A percentile compares a stretch with the other conserved stretches of the same genome.
phyloP scores from a whole-genome alignment of 768 basidiomycete genomes.

The Mycena pura region DNA sequence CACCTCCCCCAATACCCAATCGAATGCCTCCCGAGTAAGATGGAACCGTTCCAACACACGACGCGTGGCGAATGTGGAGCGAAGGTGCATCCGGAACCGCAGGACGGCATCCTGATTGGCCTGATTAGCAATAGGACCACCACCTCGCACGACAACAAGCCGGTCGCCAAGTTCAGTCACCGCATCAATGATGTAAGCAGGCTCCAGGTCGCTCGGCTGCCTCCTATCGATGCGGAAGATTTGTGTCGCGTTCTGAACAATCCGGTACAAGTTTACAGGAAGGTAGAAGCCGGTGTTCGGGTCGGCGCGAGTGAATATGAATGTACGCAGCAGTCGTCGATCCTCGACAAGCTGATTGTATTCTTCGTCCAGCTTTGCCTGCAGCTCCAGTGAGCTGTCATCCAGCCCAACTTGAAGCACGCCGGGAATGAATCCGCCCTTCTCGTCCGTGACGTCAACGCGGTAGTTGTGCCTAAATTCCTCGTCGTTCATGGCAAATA shows the following conservation, averaged over 20 bases:
- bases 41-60: slow-evolving; percentile 89
- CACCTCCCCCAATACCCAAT: slow-evolving; percentile 97
- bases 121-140: slow-evolving; percentile 74
- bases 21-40: slow-evolving; percentile 91
- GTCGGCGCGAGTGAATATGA: slow-evolving; percentile 82
- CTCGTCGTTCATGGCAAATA: slow-evolving; percentile 79
- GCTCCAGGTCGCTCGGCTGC: slow-evolving; percentile 92
- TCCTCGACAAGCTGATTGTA: slow-evolving; percentile 71
- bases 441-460: slow-evolving; percentile 86
- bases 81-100: slow-evolving; percentile 92
- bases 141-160: slow-evolving; percentile 87
- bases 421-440: slow-evolving; percentile 16
- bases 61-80: slow-evolving; percentile 86
- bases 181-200: slow-evolving; percentile 82
- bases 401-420: slow-evolving; percentile 88
- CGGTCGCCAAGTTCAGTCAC: slow-evolving; percentile 78
- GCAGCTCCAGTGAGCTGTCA: slow-evolving; percentile 72
- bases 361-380: slow-evolving; percentile 72
- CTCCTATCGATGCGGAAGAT: slow-evolving; percentile 97
- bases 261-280: slow-evolving; percentile 94
- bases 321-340: slow-evolving; percentile 76
- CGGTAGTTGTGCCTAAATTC: slow-evolving; percentile 92
- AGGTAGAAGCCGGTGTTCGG: slow-evolving; percentile 81
- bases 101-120: slow-evolving; percentile 90
- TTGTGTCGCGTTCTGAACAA: slow-evolving; percentile 93